Percentiles rank a stretch among this genome's conserved stretches.
Evolutionary conservation across 805 yeast species (phyloP).

Genomic region (Saccharomycopsis microspora): DNA sequence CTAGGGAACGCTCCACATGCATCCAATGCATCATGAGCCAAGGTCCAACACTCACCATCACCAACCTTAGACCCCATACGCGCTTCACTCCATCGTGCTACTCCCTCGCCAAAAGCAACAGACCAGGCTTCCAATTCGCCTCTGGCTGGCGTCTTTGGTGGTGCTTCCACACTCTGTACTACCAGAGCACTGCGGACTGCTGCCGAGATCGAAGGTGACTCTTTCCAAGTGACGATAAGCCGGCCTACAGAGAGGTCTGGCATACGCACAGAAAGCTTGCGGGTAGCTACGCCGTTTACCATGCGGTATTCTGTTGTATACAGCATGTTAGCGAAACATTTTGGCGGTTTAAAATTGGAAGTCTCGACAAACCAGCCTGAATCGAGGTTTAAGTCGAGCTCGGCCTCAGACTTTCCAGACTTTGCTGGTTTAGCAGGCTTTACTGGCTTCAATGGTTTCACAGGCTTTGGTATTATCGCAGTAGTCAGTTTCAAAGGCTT

Average conservation of each 20-base stretch:
- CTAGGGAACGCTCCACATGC: conserved; percentile 48
- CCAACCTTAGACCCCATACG: conserved; percentile 37
- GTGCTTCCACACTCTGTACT: conserved; percentile 21
- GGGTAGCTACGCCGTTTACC: conserved; percentile 21
- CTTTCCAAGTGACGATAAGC: conserved; percentile 29
- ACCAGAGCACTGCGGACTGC: too few relatives aligned
- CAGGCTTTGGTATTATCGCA: too few relatives aligned
- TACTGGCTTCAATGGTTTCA: background rate
- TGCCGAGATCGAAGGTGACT: too few relatives aligned
- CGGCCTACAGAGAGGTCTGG: conserved; percentile 30
- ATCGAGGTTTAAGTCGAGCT: conserved; percentile 30
- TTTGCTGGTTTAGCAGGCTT: conserved; percentile 27
- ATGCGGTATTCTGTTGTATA: conserved; percentile 24
- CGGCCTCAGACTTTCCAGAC: conserved; percentile 20
- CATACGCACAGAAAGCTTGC: conserved; percentile 28
- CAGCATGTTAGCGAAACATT: conserved; percentile 26
- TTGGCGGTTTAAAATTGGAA: conserved; percentile 21
- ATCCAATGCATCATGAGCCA: conserved; percentile 41
- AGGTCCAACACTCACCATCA: conserved; percentile 51
- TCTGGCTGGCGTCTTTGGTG: conserved; percentile 29
- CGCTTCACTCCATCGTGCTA: conserved; percentile 44
- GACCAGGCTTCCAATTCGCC: conserved; percentile 24
- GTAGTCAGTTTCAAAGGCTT: too few relatives aligned
- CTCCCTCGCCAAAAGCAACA: conserved; percentile 35
- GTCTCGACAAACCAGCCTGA: conserved; percentile 35